Evolutionary conservation across 371 early-diverging fungal genomes (phyloP).

Genomic region (Fennellomyces sp.): DNA sequence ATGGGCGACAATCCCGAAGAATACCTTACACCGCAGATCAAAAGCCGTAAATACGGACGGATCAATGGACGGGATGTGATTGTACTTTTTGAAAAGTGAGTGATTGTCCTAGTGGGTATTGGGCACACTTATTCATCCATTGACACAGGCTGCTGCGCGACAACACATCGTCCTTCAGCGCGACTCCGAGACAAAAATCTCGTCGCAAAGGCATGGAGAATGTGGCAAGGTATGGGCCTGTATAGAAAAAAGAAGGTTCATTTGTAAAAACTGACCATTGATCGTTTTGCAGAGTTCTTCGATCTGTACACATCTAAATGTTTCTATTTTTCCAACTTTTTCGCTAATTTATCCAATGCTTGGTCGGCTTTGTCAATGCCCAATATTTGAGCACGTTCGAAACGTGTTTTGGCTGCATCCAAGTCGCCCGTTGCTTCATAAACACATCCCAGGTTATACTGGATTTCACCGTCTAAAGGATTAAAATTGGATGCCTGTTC

Average conservation of each 20-base stretch:
- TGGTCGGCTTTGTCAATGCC: slow-evolving; percentile 64
- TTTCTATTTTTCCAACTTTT: slow-evolving; percentile 23
- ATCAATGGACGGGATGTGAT: slow-evolving; percentile 67
- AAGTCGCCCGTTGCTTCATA: slow-evolving; percentile 72
- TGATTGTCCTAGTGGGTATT: not conserved
- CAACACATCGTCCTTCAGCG: slow-evolving; percentile 2
- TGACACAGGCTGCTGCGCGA: slow-evolving; percentile 21
- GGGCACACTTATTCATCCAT: not conserved
- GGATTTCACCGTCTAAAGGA: slow-evolving; percentile 75
- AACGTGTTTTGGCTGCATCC: slow-evolving; percentile 71
- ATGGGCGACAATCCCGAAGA: slow-evolving; percentile 77
- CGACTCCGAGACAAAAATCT: slow-evolving; percentile 19
- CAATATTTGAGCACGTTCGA: slow-evolving; percentile 61
- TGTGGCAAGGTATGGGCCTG: slow-evolving; percentile 40
- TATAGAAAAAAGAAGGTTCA: too few relatives aligned
- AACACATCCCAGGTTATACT: slow-evolving; percentile 79
- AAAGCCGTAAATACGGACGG: slow-evolving; percentile 65
- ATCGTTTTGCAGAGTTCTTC: slow-evolving; percentile 29
- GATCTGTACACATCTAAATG: slow-evolving; percentile 32
- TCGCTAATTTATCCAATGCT: slow-evolving; percentile 36
- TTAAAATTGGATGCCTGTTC: slow-evolving; percentile 72
- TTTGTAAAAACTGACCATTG: too few relatives aligned
- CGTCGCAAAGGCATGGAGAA: slow-evolving; percentile 52
- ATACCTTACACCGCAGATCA: slow-evolving; percentile 61
- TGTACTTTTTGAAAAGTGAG: slow-evolving; percentile 84